These are phyloP conservation scores for Trifolium dubium DNA, from an alignment of 306 rosid genomes.

Conservation along the genomic window DNA sequence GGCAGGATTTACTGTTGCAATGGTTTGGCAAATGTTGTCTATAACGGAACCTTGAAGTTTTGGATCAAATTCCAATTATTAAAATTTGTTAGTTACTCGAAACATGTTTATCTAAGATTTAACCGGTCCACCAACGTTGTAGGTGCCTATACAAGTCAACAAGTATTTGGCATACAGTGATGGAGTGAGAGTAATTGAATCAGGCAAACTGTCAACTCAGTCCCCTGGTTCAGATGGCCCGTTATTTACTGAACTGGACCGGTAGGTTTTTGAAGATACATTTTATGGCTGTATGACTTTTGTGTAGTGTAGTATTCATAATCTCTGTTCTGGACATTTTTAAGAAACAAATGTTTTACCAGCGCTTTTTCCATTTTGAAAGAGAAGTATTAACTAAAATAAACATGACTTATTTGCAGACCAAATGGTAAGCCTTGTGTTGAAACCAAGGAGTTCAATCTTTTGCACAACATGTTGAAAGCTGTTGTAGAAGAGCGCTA, in stretches of 20 bases:
- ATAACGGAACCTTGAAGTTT: not conserved
- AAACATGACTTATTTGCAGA: constrained; percentile 54
- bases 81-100: not conserved
- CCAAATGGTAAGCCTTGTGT: constrained; percentile 86
- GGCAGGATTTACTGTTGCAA: constrained; percentile 8
- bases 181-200: constrained; percentile 90
- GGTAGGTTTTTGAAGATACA: constrained; percentile 52
- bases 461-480: constrained; percentile 85
- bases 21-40: constrained; percentile 23
- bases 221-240: constrained; percentile 78
- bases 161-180: constrained; percentile 94
- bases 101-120: constrained; percentile 6
- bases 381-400: constrained; percentile 30
- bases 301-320: constrained; percentile 9
- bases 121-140: constrained; percentile 30
- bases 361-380: constrained; percentile 11
- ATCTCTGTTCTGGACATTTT: not conserved
- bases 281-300: constrained; percentile 8
- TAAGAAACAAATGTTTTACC: not conserved
- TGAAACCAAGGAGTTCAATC: constrained; percentile 87
- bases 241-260: constrained; percentile 83
- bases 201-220: constrained; percentile 73
- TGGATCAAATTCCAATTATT: constrained; percentile 18
- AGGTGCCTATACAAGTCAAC: constrained; percentile 99
- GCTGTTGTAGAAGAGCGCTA: constrained; percentile 98